Conservation (phyloP, 129 eudicot genomes). For the Sambucus nigra region DNA sequence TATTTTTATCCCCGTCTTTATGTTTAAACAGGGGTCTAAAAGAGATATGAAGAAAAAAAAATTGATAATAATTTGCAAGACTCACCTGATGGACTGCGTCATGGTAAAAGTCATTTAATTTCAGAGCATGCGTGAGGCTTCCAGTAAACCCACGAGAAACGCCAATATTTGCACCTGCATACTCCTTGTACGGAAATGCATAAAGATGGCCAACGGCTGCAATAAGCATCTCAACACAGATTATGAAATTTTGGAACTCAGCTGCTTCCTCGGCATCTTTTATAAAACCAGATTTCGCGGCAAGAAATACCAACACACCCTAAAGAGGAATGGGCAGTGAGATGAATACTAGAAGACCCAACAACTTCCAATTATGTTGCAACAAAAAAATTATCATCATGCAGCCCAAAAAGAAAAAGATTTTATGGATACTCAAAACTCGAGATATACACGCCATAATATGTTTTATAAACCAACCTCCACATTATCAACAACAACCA, state of each 20-base stretch:
- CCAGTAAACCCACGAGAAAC: constrained; percentile 61
- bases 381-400: too few species aligned
- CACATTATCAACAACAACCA: too few species aligned
- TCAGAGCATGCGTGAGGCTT: constrained; percentile 87
- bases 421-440: too few species aligned
- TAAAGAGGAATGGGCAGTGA: constrained; percentile 11
- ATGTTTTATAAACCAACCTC: too few species aligned
- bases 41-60: not conserved
- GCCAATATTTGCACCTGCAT: constrained; percentile 95
- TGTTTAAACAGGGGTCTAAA: too few species aligned
- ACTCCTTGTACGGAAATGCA: constrained; percentile 95
- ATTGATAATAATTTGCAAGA: not conserved
- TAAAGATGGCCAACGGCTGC: constrained; percentile 93
- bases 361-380: not conserved
- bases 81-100: constrained; percentile 94
- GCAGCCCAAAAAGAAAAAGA: too few species aligned
- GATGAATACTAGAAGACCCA: not conserved
- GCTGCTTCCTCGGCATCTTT: constrained; percentile 84
- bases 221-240: constrained; percentile 95
- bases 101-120: constrained; percentile 81
- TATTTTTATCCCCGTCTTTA: too few species aligned
- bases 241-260: constrained; percentile 71
- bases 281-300: constrained; percentile 80
- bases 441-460: too few species aligned
- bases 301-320: constrained; percentile 96